A percentile compares a stretch with the other conserved stretches of the same genome.
These are phyloP conservation scores for Chloranthus sessilifolius DNA, from an alignment of 164 flowering plant genomes.

Conservation along the genomic window DNA sequence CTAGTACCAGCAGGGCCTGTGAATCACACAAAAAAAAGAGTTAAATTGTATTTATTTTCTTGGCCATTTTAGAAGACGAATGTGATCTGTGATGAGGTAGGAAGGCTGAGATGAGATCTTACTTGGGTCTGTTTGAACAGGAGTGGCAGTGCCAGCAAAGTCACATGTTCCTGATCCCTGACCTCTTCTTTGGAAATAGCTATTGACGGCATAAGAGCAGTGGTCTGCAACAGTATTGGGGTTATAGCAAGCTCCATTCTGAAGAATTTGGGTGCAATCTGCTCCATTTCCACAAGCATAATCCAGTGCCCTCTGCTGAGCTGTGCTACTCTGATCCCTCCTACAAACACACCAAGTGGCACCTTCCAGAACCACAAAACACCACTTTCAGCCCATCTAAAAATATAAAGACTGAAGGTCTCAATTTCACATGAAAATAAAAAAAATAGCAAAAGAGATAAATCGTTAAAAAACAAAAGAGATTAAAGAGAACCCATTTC, in stretches of 20 bases:
- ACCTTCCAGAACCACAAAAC: conserved; percentile 20
- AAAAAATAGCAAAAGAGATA: conserved; percentile 6
- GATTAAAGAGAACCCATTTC: neutral
- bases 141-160: conserved; percentile 45
- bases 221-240: conserved; percentile 71
- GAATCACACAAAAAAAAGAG: conserved; percentile 6
- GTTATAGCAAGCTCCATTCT: conserved; percentile 55
- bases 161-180: conserved; percentile 53
- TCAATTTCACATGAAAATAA: conserved; percentile 5
- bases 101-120: conserved; percentile 10
- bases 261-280: conserved; percentile 52
- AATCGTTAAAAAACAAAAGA: neutral
- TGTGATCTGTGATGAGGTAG: neutral
- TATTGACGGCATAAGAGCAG: conserved; percentile 77
- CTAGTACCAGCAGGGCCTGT: conserved; percentile 27
- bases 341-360: conserved; percentile 59
- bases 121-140: conserved; percentile 39
- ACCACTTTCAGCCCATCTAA: neutral
- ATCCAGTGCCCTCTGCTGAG: conserved; percentile 59
- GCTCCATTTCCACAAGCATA: conserved; percentile 93
- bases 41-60: neutral
- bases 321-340: conserved; percentile 33
- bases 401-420: neutral
- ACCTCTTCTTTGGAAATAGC: conserved; percentile 65
- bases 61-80: neutral